phyloP scores from a whole-genome alignment of 2,329 filamentous ascomycete species.

The Trichophyton simii region DNA sequence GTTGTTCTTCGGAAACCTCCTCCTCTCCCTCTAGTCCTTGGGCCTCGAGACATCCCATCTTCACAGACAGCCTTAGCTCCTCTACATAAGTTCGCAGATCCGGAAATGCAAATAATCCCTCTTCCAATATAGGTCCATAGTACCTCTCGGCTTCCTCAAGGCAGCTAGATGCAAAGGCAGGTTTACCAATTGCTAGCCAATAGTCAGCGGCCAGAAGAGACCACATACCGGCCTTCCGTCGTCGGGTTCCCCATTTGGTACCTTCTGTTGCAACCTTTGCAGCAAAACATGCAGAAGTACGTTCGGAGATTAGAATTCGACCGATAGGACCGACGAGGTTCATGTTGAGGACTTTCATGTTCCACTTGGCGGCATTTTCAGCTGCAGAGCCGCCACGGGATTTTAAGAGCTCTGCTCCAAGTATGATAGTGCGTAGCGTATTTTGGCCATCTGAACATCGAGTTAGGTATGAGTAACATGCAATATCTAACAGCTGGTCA shows the following conservation, averaged over 20 bases:
- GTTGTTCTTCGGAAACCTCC: slow-evolving; percentile 19
- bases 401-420: slow-evolving; percentile 71
- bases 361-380: slow-evolving; percentile 82
- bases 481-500: slow-evolving; percentile 77
- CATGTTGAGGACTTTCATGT: slow-evolving; percentile 63
- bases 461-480: slow-evolving; percentile 83
- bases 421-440: slow-evolving; percentile 61
- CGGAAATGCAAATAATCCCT: slow-evolving; percentile 35
- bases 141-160: slow-evolving; percentile 54
- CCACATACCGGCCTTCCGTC: slow-evolving; percentile 83
- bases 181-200: slow-evolving; percentile 68
- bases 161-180: slow-evolving; percentile 63
- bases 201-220: slow-evolving; percentile 67
- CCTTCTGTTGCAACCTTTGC: slow-evolving; percentile 56
- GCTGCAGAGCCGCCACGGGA: slow-evolving; percentile 65
- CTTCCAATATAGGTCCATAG: slow-evolving; percentile 36
- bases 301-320: slow-evolving; percentile 72
- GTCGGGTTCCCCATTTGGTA: slow-evolving; percentile 56
- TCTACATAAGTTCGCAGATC: slow-evolving; percentile 40
- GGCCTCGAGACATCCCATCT: slow-evolving; percentile 33
- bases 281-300: slow-evolving; percentile 71
- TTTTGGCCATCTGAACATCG: slow-evolving; percentile 69
- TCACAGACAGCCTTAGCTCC: slow-evolving; percentile 32
- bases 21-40: slow-evolving; percentile 24
- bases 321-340: slow-evolving; percentile 62